phyloP scores from a whole-genome alignment of 2,329 filamentous ascomycete species.

The Curvularia verruculosa region DNA sequence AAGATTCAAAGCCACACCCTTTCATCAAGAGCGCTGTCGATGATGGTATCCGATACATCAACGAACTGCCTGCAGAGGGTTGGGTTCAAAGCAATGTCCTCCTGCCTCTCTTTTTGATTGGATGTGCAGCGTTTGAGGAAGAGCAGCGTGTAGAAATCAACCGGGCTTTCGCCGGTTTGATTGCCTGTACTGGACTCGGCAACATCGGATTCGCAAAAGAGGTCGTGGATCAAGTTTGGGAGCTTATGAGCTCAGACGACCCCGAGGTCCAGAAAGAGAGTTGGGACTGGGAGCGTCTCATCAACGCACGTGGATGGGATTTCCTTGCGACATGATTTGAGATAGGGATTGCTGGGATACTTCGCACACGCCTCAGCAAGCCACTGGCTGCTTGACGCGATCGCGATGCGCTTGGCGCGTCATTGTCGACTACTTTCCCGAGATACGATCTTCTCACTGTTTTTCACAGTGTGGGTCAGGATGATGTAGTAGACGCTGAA shows the following conservation, averaged over 20 bases:
- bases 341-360: background rate
- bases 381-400: background rate
- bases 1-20: constrained; percentile 60
- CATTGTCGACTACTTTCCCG: background rate
- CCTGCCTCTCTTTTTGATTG: constrained; percentile 66
- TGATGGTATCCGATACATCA: constrained; percentile 63
- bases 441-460: constrained; percentile 1
- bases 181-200: constrained; percentile 62
- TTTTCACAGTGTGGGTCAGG: constrained; percentile 6
- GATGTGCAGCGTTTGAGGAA: constrained; percentile 64
- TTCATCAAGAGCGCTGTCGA: constrained; percentile 65
- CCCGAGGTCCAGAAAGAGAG: constrained; percentile 51
- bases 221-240: constrained; percentile 64
- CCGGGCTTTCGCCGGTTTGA: constrained; percentile 60
- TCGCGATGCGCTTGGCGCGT: constrained; percentile 2
- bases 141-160: constrained; percentile 62
- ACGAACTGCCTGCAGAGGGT: constrained; percentile 60
- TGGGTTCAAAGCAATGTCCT: constrained; percentile 65
- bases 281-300: constrained; percentile 69
- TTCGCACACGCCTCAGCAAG: constrained; percentile 2
- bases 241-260: constrained; percentile 62
- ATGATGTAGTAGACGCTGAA: constrained; percentile 1
- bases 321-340: constrained; percentile 61
- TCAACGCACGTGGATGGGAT: constrained; percentile 64
- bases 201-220: constrained; percentile 64